These are phyloP conservation scores for Mollisia scopiformis DNA, from an alignment of 2,329 filamentous ascomycete genomes.

Conservation along the genomic window DNA sequence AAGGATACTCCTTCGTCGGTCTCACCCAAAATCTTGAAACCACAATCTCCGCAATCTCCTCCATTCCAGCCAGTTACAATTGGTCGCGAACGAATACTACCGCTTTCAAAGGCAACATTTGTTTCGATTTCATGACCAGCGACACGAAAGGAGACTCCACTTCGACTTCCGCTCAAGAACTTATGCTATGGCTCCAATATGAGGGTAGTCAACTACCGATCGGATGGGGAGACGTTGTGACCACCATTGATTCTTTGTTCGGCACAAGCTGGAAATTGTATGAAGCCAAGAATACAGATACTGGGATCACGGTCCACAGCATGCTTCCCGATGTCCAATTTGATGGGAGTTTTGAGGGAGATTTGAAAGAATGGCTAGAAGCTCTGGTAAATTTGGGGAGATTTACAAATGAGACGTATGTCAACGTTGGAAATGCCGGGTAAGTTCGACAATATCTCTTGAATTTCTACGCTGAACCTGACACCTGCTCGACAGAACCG, in stretches of 20 bases:
- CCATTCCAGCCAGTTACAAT: not conserved
- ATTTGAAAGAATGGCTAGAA: not conserved
- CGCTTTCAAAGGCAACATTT: not conserved
- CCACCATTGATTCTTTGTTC: not conserved
- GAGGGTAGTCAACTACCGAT: not conserved
- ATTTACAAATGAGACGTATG: not conserved
- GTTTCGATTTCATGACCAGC: slow-evolving; percentile 1
- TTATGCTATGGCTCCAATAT: not conserved
- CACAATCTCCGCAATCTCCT: not conserved
- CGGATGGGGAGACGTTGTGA: not conserved
- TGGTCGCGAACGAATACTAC: not conserved
- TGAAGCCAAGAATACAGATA: not conserved
- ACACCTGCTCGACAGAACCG: not conserved
- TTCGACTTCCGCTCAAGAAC: not conserved
- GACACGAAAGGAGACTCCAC: not conserved
- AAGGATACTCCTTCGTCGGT: not conserved
- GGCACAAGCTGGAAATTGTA: not conserved
- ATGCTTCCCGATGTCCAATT: not conserved
- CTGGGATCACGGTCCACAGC: not conserved
- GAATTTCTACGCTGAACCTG: not conserved
- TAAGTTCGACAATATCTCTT: not conserved
- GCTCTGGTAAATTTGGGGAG: not conserved
- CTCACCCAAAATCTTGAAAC: slow-evolving; percentile 1
- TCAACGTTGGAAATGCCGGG: not conserved
- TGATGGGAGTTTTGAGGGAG: not conserved